These are phyloP conservation scores for Tolypocladium album DNA, from an alignment of 2,329 filamentous ascomycete species.

Conservation along the genomic window DNA sequence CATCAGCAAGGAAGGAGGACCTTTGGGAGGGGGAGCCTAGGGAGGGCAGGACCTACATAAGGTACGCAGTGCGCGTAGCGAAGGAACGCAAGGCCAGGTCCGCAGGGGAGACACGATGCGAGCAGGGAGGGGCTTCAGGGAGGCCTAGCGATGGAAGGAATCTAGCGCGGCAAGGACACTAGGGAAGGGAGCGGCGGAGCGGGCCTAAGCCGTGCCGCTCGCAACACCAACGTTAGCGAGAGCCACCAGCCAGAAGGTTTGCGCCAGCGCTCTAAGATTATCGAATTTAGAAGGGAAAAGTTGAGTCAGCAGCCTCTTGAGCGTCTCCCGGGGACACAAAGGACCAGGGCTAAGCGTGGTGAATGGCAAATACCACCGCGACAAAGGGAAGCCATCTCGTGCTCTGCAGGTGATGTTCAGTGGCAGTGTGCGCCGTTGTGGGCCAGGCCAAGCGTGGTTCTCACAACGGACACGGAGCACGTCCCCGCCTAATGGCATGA, in stretches of 20 bases:
- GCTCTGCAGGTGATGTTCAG: neutral
- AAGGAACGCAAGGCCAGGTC: neutral
- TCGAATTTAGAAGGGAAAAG: neutral
- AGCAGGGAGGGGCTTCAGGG: neutral
- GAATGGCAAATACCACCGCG: neutral
- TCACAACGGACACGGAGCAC: too few relatives aligned
- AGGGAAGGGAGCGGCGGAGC: neutral
- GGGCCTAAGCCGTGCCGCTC: neutral
- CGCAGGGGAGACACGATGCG: neutral
- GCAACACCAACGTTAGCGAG: neutral
- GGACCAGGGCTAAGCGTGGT: neutral
- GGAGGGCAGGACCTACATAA: neutral
- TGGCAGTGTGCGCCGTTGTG: neutral
- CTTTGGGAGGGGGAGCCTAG: neutral
- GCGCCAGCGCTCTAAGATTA: neutral
- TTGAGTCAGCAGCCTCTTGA: neutral
- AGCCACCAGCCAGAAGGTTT: neutral
- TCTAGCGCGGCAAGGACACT: neutral
- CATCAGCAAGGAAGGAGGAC: neutral
- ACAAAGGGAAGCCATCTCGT: neutral
- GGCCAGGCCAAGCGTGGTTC: neutral
- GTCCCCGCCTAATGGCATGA: neutral
- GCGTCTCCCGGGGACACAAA: neutral
- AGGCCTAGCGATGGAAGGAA: neutral
- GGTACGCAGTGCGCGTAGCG: neutral